Percentiles rank a stretch among this genome's conserved stretches.
phyloP scores from a whole-genome alignment of 495 filamentous ascomycete species.

The Hypoxylon trugodes region DNA sequence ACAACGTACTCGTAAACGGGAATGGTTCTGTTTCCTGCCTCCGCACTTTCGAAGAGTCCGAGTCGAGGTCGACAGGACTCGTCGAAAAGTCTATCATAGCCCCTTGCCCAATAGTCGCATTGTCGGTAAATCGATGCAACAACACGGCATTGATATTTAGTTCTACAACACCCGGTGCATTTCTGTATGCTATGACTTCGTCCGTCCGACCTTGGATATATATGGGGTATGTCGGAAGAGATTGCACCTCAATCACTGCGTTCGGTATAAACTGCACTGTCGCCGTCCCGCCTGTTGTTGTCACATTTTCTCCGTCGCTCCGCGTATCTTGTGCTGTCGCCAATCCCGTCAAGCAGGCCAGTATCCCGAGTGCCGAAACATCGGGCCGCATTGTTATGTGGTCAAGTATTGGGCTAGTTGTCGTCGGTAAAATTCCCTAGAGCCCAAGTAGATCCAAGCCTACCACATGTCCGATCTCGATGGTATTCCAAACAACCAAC shows the following conservation, averaged over 20 bases:
- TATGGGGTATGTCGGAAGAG: conserved; percentile 8
- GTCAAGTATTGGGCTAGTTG: conserved; percentile 14
- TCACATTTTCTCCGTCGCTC: neutral
- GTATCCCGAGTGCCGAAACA: conserved; percentile 36
- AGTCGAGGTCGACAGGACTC: neutral
- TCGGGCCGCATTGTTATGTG: conserved; percentile 42
- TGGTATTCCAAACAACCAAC: conserved; percentile 17
- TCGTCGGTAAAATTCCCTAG: conserved; percentile 26
- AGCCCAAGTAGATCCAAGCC: conserved; percentile 31
- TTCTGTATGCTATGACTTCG: neutral
- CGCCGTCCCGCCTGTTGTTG: neutral
- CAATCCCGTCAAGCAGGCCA: conserved; percentile 34
- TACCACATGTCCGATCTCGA: conserved; percentile 26
- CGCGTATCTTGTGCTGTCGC: conserved; percentile 12
- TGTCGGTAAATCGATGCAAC: conserved; percentile 15
- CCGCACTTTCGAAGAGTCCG: neutral
- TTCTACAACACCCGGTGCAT: conserved; percentile 4
- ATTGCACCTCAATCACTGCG: conserved; percentile 1
- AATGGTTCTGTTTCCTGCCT: neutral
- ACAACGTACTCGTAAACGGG: conserved; percentile 13
- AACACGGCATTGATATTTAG: conserved; percentile 13
- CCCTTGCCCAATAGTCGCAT: conserved; percentile 10
- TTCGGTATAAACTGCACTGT: conserved; percentile 11
- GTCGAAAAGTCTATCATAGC: neutral
- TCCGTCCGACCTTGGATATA: neutral